These are phyloP conservation scores for Trametes sp. DNA, from an alignment of 1,284 basidiomycete genomes.

Conservation along the genomic window DNA sequence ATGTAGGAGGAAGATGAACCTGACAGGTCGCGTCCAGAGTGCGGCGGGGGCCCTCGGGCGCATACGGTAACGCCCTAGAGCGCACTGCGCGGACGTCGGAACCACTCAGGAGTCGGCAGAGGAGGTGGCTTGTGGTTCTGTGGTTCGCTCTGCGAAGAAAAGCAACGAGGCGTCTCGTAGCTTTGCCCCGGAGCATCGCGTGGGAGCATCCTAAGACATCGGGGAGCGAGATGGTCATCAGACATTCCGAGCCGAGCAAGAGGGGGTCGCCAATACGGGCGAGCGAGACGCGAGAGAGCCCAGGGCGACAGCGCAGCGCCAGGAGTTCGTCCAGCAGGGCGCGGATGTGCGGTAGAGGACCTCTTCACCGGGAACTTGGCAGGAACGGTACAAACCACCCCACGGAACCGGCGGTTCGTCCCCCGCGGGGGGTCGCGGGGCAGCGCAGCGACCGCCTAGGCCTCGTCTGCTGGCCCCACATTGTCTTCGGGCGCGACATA, in stretches of 20 bases:
- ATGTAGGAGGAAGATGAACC: neutral
- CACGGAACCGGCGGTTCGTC: neutral
- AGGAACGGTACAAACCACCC: neutral
- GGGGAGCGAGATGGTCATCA: neutral
- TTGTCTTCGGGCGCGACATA: slow-evolving; percentile 4
- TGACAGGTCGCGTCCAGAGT: neutral
- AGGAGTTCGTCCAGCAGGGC: neutral
- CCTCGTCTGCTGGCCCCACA: neutral
- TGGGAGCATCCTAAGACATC: neutral
- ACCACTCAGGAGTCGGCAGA: neutral
- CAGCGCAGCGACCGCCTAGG: slow-evolving; percentile 4
- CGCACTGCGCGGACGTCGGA: neutral
- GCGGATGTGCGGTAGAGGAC: neutral
- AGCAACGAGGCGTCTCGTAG: neutral
- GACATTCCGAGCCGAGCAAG: neutral
- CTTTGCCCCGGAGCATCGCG: neutral
- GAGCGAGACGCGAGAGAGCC: neutral
- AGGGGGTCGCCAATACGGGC: neutral
- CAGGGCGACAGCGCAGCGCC: neutral
- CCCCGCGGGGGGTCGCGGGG: slow-evolving; percentile 5
- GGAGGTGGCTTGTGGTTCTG: neutral
- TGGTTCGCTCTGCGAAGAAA: neutral
- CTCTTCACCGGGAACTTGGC: slow-evolving; percentile 1
- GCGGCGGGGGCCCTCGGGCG: neutral
- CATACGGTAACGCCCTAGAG: neutral